Evolutionary conservation across 2,329 filamentous ascomycete genomes (phyloP), one percentile per base, ranked within the genome.

Genomic region (Delphinella strobiligena): DNA sequence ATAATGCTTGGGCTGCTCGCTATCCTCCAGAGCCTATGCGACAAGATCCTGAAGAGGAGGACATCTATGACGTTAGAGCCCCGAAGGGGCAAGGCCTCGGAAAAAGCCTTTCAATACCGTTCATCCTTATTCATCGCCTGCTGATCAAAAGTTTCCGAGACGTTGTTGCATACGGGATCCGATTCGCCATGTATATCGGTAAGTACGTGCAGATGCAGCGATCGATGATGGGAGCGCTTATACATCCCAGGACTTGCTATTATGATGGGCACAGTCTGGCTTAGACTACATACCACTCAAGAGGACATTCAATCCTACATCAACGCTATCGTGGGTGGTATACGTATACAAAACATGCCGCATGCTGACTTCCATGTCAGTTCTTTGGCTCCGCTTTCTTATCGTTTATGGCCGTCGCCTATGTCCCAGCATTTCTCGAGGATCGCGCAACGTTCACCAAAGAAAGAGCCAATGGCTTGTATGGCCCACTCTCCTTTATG

Each of bases 241-340:
- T n/a, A n/a, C n/a, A n/a, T 27, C 7, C 7, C 22, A 27, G 22
- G 22, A 12, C 67, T 91, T 5, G 82, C 83, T 1, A 74, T 89
- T 47, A 78, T 89, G 72, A 86, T 87, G 78, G 84, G 85, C 2
- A 91, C 85, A 0, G 82, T 93, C 5, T 93, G 82, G 78, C 62
- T 91, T n/a, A 74, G 83, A 2, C 67, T 93, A 1, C 60, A 68
- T 3, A 67, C 76, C 0, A 61, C 68, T 0, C 84, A 91, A 54
- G 64, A 70, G 33, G 78, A 80, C 41, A 89, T 93, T 47, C 78
- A 84, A 49, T 75, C 83, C 0, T 80, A 83, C 48, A 82, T 78
- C 55, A 93, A 91, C 53, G 81, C 82, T 15, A 80, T 91, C 46
- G 51, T 53, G 42, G 45, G 51, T 47, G 8, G 12, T 8, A 8